Base-by-base conservation (phyloP, 1,284 basidiomycete genomes). In the Melampsora abietis-canadensis region DNA sequence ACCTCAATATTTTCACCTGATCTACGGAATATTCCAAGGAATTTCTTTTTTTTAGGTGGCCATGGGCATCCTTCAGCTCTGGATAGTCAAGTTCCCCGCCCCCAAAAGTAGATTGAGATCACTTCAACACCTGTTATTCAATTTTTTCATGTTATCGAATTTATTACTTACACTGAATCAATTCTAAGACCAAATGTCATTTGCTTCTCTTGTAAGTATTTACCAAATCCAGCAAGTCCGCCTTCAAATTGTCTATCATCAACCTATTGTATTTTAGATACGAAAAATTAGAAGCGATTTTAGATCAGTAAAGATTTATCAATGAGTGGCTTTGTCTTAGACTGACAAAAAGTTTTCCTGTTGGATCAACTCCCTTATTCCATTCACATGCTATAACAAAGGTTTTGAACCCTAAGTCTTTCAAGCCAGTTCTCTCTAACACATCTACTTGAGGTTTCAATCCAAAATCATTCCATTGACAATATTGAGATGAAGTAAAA, bases 221-320 rank as follows among this genome's bases (percentile, higher is more conserved):
- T 54, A 21, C 51, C 51, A n/a, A 54, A 21, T 1, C n/a, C 51
- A 21, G 27, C 2, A n/a, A 54, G n/a, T 54, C 51, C 51, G 14
- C 51, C 51, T 54, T 54, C 27, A 27, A 54, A 54, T 54, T 54
- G n/a, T 19, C 2, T 27, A 54, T 54, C 51, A 54, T 54, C 51
- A 54, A 54, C 51, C 51, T 54, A 27, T 54, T 54, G 8, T 54
- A 54, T 54, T 54, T 54, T 54, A 7, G n/a, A 21, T n/a, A 21
- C 27, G 6, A 54, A 54, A 54, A 54, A 54, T n/a, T 1, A 12
- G 51, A 54, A 14, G 12, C 15, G 14, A 19, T 51, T 21, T 4
- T 14, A 51, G 5, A 27, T 54, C 19, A 10, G n/a, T 54, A 21
- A 2, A 27, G 2, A 54, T 40, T 40, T 5, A 40, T 40, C 5